A percentile compares a stretch with the other conserved stretches of the same genome.
Evolutionary conservation across 2,329 filamentous ascomycete species (phyloP).

Genomic region (Aspergillus caelatus): DNA sequence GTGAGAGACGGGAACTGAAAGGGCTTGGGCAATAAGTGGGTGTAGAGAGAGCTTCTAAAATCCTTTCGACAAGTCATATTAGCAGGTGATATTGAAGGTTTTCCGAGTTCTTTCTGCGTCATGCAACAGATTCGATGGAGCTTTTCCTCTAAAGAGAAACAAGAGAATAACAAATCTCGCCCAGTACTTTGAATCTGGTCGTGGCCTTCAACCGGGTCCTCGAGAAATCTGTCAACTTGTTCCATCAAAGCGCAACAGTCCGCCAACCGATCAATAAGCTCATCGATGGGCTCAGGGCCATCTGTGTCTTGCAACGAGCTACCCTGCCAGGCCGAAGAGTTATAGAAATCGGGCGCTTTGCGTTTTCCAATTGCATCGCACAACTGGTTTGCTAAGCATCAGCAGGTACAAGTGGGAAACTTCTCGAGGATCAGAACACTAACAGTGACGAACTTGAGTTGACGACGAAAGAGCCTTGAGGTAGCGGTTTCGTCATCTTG

Average conservation of each 20-base stretch:
- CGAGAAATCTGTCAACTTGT: conserved; percentile 17
- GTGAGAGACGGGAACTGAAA: conserved; percentile 18
- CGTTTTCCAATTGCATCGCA: conserved; percentile 23
- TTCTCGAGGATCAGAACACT: not conserved
- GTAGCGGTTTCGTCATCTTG: conserved; percentile 9
- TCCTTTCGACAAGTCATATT: conserved; percentile 10
- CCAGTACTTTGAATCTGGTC: conserved; percentile 6
- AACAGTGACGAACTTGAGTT: conserved; percentile 26
- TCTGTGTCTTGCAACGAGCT: not conserved
- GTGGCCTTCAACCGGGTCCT: not conserved
- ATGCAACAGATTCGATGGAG: conserved; percentile 15
- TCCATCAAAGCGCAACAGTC: conserved; percentile 22
- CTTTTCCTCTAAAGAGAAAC: conserved; percentile 16
- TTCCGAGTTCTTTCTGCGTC: conserved; percentile 22
- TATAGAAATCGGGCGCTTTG: conserved; percentile 19
- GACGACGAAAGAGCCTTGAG: conserved; percentile 22
- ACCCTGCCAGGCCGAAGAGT: conserved; percentile 10
- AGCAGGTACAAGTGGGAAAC: not conserved
- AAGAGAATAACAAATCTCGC: conserved; percentile 14
- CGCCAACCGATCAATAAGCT: conserved; percentile 20
- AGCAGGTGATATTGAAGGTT: conserved; percentile 8
- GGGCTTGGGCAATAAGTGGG: conserved; percentile 14
- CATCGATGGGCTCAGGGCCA: conserved; percentile 21
- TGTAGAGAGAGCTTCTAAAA: conserved; percentile 16
- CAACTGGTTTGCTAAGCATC: conserved; percentile 12